phyloP scores from a whole-genome alignment of 306 rosid species.

The Castanopsis chinensis region DNA sequence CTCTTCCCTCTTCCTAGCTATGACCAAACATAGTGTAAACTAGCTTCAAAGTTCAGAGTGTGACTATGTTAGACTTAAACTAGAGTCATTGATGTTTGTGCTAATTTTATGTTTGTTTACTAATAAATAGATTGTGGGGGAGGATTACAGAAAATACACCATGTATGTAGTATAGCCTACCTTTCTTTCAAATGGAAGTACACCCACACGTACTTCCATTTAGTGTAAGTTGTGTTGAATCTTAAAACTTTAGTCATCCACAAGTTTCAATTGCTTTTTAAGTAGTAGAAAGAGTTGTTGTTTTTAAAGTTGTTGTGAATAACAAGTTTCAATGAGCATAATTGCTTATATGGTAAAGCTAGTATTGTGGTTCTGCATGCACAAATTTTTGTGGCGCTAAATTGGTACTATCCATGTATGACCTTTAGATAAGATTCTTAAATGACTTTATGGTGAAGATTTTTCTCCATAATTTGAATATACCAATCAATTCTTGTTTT shows the following conservation, averaged over 20 bases:
- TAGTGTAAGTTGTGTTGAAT: not conserved
- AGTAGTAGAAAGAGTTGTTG: not conserved
- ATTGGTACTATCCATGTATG: not conserved
- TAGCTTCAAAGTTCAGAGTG: too few species aligned
- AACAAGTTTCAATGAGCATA: not conserved
- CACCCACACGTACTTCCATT: too few species aligned
- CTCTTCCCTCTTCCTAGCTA: too few species aligned
- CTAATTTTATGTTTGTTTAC: too few species aligned
- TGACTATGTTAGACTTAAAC: too few species aligned
- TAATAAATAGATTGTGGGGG: too few species aligned
- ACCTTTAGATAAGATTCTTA: not conserved
- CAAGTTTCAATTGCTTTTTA: not conserved
- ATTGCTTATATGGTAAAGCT: not conserved
- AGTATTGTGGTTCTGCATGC: not conserved
- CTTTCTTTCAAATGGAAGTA: too few species aligned
- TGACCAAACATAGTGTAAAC: too few species aligned
- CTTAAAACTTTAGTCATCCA: not conserved
- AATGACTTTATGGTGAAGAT: not conserved
- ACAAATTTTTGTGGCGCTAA: not conserved
- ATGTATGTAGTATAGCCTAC: too few species aligned
- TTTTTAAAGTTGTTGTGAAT: not conserved
- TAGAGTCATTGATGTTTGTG: too few species aligned
- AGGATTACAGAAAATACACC: too few species aligned
- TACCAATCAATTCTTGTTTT: too few species aligned
- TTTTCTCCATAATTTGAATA: not conserved